Evolutionary conservation across 1,139 yeast species (phyloP), one percentile per base, ranked within the genome.

Genomic region (Nematodospora anomalae): DNA sequence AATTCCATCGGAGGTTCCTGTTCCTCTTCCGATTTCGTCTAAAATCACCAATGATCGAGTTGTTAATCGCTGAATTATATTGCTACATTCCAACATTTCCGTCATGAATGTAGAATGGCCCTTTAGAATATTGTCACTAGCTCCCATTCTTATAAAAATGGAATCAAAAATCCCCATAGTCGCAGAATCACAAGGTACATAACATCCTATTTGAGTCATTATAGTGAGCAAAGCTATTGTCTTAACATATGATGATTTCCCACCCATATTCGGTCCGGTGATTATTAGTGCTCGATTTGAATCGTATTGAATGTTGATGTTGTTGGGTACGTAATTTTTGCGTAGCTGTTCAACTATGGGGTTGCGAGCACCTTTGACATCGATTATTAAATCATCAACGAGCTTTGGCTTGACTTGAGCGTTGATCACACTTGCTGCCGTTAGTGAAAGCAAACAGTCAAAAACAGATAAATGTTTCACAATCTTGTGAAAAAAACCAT

Each of bases 11-110:
- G 71, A 69, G 0, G 97, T 89, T 0, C 96, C 84, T 0, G 98
- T 92, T 4, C 88, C 94, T 35, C 92, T 62, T 3, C 95, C 95
- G 46, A 92, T 75, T 58, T 92, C 99, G 60, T 94, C 98, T 35
- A 92, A 63, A 12, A 90, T 62, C 2, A 84, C 77, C 36, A 85
- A 61, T 1, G 87, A 80, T 29, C 69, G 64, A 4, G 60, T 49
- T 2, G 80, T 72, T 37, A 59, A 62, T 10, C 57, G 52, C 7
- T 64, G 56, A 41, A 84, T 57, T 15, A 84, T 83, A 28, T 71
- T 68, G 30, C 74, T 65, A 47, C 87, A 79, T 49, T 85, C 92
- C 34, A 67, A 62, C 69, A 84, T 72, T 52, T 84, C 95, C 13
- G 81, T 79, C 80, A 81, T 81, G 52, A 84, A 85, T 0, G 94